A percentile compares a stretch with the other conserved stretches of the same genome.
phyloP scores from a whole-genome alignment of 2,329 filamentous ascomycete genomes.

The Fonsecaea nubica region DNA sequence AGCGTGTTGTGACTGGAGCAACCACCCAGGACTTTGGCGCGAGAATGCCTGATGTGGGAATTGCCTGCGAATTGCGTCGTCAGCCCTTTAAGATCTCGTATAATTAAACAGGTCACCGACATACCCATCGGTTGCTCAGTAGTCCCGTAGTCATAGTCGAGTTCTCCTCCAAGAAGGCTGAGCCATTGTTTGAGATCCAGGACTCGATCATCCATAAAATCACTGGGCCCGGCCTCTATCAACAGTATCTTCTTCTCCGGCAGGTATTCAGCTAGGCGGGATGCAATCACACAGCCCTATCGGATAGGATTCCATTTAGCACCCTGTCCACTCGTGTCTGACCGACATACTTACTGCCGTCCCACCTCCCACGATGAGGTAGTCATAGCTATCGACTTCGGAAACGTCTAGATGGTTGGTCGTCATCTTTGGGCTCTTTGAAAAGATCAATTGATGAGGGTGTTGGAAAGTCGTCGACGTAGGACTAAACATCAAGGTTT shows the following conservation, averaged over 20 bases:
- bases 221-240: conserved; percentile 87
- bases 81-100: background rate
- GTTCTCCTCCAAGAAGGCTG: conserved; percentile 79
- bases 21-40: conserved; percentile 88
- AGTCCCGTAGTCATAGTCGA: conserved; percentile 91
- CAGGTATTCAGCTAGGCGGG: conserved; percentile 79
- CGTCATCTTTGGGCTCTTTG: conserved; percentile 61
- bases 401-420: conserved; percentile 70
- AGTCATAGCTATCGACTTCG: conserved; percentile 76
- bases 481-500: background rate
- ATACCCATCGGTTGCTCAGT: conserved; percentile 82
- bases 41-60: conserved; percentile 88
- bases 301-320: conserved; percentile 10
- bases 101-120: conserved; percentile 20
- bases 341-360: conserved; percentile 60
- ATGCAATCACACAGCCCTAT: conserved; percentile 77
- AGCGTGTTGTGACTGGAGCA: conserved; percentile 94
- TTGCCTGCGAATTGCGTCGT: conserved; percentile 64
- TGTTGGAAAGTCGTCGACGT: background rate
- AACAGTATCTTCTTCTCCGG: conserved; percentile 81
- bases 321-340: conserved; percentile 6
- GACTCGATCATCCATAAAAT: conserved; percentile 86
- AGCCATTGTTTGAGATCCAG: conserved; percentile 88
- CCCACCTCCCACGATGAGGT: conserved; percentile 83
- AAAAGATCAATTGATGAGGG: background rate